Base-by-base conservation (phyloP, 2,329 filamentous ascomycete genomes). In the Fusarium sp. region DNA sequence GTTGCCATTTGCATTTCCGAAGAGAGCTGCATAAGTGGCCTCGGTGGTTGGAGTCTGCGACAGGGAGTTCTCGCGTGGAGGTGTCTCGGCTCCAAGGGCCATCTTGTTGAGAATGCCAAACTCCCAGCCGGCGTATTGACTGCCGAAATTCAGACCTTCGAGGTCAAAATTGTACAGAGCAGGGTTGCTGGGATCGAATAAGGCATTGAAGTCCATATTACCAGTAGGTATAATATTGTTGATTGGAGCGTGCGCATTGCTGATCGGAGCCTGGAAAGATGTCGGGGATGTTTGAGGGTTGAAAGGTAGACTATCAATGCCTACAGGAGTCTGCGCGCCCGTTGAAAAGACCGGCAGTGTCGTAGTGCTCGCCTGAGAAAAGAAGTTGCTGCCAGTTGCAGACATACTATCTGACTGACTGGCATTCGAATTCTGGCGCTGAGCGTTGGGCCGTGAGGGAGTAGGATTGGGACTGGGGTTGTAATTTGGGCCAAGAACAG, bases 71-170 rank as follows among this genome's bases (percentile, higher is more conserved):
- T 96, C 94, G 61, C 90, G 90, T 9, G 92, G 90, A 11, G 92
- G 91, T 21, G 91, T 93, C 76, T 96, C 94, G n/a, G 91, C 93
- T 19, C 94, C 67, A 18, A 83, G 73, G 9, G 94, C 94, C 93
- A 99, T 97, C 81, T 98, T 96, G 33, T 94, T 95, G 1, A 99
- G 89, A 89, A 98, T 98, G 60, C 95, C 93, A 81, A 98, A 98
- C 82, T 98, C 96, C 81, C 97, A 88, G 23, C 95, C 96, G 68
- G 95, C 96, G 80, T 98, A 99, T 73, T 97, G 94, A 80, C 96
- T 98, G 63, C 95, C 95, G 81, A 98, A 99, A 64, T 84, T 84
- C 80, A 98, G 89, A 67, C 94, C 95, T 62, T 97, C 95, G 16
- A 98, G 90, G 81, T 98, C 95, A 81, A 98, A 97, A 81, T 98